Percentiles rank a stretch among this genome's conserved stretches.
These are phyloP conservation scores for Draba incana DNA, from an alignment of 345 rosid species.

Conservation along the genomic window DNA sequence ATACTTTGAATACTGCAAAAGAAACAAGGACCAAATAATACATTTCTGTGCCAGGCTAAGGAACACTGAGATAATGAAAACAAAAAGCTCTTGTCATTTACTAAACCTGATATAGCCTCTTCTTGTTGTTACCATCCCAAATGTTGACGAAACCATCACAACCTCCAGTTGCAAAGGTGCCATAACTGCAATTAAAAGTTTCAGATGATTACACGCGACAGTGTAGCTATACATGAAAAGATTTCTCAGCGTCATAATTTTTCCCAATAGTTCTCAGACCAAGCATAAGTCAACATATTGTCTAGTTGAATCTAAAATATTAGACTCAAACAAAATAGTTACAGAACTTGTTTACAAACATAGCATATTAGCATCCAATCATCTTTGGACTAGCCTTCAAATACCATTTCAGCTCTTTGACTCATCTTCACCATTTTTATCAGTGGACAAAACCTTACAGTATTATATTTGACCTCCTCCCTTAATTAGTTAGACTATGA, in stretches of 20 bases:
- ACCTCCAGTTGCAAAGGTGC: slow-evolving; percentile 99
- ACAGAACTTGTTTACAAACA: neutral
- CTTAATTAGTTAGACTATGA: neutral
- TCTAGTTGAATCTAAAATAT: slow-evolving; percentile 1
- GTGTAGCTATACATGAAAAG: neutral
- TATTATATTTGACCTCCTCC: slow-evolving; percentile 1
- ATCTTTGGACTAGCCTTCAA: slow-evolving; percentile 11
- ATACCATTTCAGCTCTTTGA: neutral
- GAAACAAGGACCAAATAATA: slow-evolving; percentile 8
- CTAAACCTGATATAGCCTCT: slow-evolving; percentile 93
- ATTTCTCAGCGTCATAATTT: neutral
- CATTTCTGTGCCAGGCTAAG: neutral
- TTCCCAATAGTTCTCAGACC: slow-evolving; percentile 7
- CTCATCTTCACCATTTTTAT: neutral
- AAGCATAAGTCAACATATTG: neutral
- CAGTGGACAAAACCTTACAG: neutral
- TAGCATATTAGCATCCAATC: neutral
- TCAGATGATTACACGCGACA: slow-evolving; percentile 19
- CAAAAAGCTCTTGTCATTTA: slow-evolving; percentile 1
- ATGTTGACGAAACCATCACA: slow-evolving; percentile 97
- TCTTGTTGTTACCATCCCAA: slow-evolving; percentile 99
- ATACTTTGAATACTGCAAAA: slow-evolving; percentile 85
- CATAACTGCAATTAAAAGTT: slow-evolving; percentile 64
- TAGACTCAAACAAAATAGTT: neutral
- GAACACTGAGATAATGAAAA: slow-evolving; percentile 17